Base-by-base conservation (phyloP, 2,329 filamentous ascomycete species). In the Verticillium tricorpus region DNA sequence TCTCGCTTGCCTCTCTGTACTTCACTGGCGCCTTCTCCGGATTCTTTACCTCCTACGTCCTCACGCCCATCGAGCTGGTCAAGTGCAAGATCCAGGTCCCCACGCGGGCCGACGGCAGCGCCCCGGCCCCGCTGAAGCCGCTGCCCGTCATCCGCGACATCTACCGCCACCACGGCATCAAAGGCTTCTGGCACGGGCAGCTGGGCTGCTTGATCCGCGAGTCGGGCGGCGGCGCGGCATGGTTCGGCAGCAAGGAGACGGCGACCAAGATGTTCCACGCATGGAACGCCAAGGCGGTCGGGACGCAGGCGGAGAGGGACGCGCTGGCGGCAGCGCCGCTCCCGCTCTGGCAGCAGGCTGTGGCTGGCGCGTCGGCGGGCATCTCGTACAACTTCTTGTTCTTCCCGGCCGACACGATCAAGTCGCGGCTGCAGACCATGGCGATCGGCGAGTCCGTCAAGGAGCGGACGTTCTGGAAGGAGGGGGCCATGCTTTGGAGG, bases 61-160 rank as follows among this genome's bases (percentile, higher is more conserved):
- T 99, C 64, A 99, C 95, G 0, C 95, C 95, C 0, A 92, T 99
- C 67, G 95, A 99, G 78, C 85, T 99, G 59, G 91, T 99, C 73
- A 99, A 99, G 78, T 99, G 95, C 84, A 96, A 95, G 77, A 96
- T 99, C 78, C 95, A 99, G 75, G 93, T 94, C 1, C 92, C 84
- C 11, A 71, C 69, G 17, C 73, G 78, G 1, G 72, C 74, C 2
- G 76, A 78, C 28, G 80, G 79, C 25, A 73, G 72, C 28, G 71
- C 70, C 2, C 74, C 74, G 3, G 80, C 78, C 14, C 77, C 83
- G 3, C 82, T 90, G 5, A 84, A 85, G 1, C 89, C 93, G 0
- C 72, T 91, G 14, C 77, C 85, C 5, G 87, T 97, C 52, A 90
- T 98, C 54, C 82, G 83, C 31, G 87, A 93, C 32, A 86, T 98